Evolutionary conservation across 768 basidiomycete genomes (phyloP).

Genomic region (Phanerochaete sordida): DNA sequence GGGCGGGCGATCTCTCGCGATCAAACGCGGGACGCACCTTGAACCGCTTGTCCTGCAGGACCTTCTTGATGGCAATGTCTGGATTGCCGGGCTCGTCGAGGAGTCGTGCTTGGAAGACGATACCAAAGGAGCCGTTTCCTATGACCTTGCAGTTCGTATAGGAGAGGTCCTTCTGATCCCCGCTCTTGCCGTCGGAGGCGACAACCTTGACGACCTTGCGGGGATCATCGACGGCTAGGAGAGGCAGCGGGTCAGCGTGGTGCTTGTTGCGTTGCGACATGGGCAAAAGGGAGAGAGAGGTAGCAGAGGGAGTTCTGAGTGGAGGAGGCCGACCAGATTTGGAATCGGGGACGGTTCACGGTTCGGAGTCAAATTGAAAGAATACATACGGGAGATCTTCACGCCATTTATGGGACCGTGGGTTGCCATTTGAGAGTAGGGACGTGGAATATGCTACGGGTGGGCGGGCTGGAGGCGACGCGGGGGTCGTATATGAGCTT

Average conservation of each 20-base stretch:
- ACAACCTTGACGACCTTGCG: conserved; percentile 92
- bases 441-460: conserved; percentile 18
- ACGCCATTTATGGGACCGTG: conserved; percentile 86
- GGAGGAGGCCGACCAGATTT: conserved; percentile 12
- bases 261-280: conserved; percentile 9
- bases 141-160: conserved; percentile 99
- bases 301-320: conserved; percentile 21
- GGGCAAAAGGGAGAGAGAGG: not conserved
- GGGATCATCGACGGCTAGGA: conserved; percentile 89
- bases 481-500: not conserved
- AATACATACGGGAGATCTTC: conserved; percentile 76
- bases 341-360: conserved; percentile 4
- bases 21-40: conserved; percentile 62
- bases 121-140: conserved; percentile 98
- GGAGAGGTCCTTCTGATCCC: conserved; percentile 80
- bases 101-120: conserved; percentile 95
- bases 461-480: conserved; percentile 20
- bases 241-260: conserved; percentile 9
- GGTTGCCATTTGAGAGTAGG: conserved; percentile 49
- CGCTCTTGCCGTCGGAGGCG: conserved; percentile 92
- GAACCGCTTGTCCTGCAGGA: conserved; percentile 99
- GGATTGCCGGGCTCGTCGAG: conserved; percentile 63
- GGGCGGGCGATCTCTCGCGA: not conserved
- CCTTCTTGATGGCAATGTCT: conserved; percentile 99
- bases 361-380: conserved; percentile 8